Evolutionary conservation across 768 basidiomycete species (phyloP).

Genomic region (Suillus ampliporus): DNA sequence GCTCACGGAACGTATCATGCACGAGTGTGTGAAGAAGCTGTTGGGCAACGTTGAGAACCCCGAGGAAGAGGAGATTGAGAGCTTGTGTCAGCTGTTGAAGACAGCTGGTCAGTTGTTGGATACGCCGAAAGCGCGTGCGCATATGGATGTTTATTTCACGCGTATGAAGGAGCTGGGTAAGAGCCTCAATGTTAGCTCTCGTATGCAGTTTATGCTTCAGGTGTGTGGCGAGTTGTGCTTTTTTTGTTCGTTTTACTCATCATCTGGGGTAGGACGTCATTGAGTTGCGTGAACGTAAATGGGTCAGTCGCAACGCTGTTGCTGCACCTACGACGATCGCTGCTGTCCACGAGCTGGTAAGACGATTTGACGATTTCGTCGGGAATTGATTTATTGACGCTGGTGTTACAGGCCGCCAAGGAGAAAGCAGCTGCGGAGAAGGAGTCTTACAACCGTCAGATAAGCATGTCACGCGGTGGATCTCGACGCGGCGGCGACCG

Average conservation of each 20-base stretch:
- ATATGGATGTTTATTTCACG: conserved; percentile 93
- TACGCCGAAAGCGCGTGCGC: conserved; percentile 76
- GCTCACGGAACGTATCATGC: conserved; percentile 98
- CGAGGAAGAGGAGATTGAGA: conserved; percentile 98
- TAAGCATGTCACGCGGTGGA: conserved; percentile 88
- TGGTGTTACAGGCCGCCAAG: conserved; percentile 68
- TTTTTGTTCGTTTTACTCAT: conserved; percentile 10
- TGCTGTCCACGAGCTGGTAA: conserved; percentile 73
- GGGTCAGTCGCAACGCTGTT: conserved; percentile 73
- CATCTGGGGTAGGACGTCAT: conserved; percentile 76
- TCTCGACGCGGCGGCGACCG: conserved; percentile 87
- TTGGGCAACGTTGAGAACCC: conserved; percentile 93
- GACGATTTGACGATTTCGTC: too few species aligned
- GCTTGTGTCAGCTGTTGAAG: conserved; percentile 87
- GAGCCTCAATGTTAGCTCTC: conserved; percentile 78
- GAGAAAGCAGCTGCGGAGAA: conserved; percentile 74
- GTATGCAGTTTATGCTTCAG: conserved; percentile 96
- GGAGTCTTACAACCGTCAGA: conserved; percentile 61
- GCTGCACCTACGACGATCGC: conserved; percentile 89
- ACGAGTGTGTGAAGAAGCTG: conserved; percentile 96
- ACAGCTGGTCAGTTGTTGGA: conserved; percentile 92
- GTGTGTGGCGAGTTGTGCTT: conserved; percentile 49
- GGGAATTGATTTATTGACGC: conserved; percentile 18
- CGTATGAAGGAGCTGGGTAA: conserved; percentile 86
- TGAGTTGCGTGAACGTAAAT: conserved; percentile 84